A percentile compares a stretch with the other conserved stretches of the same genome.
Conservation (phyloP, 495 filamentous ascomycete genomes). For the Aspergillus affinis region DNA sequence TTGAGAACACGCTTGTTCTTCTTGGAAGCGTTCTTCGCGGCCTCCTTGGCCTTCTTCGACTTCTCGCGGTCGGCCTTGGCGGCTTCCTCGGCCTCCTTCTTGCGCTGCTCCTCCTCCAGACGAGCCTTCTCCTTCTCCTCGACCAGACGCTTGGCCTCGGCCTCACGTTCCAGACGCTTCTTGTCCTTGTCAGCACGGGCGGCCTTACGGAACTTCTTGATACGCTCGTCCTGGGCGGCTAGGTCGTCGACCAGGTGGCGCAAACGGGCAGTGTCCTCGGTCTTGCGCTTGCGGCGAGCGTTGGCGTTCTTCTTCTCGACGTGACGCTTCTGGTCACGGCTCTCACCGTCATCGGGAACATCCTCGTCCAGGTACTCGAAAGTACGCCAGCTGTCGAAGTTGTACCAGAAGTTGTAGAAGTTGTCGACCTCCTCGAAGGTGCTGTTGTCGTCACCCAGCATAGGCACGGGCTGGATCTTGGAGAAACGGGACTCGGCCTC, state of each 20-base stretch:
- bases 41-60: slow-evolving; percentile 96
- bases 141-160: slow-evolving; percentile 76
- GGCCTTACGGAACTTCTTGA: slow-evolving; percentile 92
- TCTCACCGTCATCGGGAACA: slow-evolving; percentile 97
- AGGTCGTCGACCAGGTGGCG: slow-evolving; percentile 85
- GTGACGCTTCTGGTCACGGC: slow-evolving; percentile 97
- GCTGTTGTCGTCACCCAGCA: slow-evolving; percentile 79
- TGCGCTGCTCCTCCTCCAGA: slow-evolving; percentile 72
- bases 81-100: slow-evolving; percentile 80
- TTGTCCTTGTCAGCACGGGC: slow-evolving; percentile 92
- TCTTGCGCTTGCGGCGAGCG: slow-evolving; percentile 98
- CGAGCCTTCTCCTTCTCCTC: slow-evolving; percentile 78
- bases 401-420: slow-evolving; percentile 99
- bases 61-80: slow-evolving; percentile 79
- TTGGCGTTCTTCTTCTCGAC: slow-evolving; percentile 97
- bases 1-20: slow-evolving; percentile 98
- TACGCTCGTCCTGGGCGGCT: slow-evolving; percentile 81
- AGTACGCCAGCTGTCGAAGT: slow-evolving; percentile 94
- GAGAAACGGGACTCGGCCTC: slow-evolving; percentile 90
- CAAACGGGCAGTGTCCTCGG: slow-evolving; percentile 88
- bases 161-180: slow-evolving; percentile 87
- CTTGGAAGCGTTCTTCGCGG: slow-evolving; percentile 95
- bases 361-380: slow-evolving; percentile 99
- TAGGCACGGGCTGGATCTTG: slow-evolving; percentile 81
- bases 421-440: slow-evolving; percentile 83